Evolutionary conservation across 345 rosid genomes (phyloP).

Genomic region (Gossypium ekmanianum): DNA sequence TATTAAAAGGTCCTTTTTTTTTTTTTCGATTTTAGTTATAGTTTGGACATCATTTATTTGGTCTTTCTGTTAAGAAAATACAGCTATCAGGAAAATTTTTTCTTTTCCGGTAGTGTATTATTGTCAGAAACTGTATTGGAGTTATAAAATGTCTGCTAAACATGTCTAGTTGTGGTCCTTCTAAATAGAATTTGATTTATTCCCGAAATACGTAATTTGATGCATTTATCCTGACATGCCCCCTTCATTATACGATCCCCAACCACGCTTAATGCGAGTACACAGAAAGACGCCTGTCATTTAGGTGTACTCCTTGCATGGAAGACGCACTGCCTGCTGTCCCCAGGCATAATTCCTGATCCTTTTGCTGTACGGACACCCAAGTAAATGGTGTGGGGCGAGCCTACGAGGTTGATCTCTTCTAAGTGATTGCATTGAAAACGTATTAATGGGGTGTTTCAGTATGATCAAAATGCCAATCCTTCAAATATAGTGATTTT

Average conservation of each 20-base stretch:
- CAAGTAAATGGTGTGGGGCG: not conserved
- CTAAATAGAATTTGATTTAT: not conserved
- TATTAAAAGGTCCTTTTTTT: not conserved
- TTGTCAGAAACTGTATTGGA: constrained; percentile 13
- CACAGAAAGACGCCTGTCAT: no score
- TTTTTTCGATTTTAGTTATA: not conserved
- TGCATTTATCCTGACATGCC: no score
- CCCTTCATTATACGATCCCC: no score
- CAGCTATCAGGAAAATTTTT: not conserved
- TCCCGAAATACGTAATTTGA: not conserved
- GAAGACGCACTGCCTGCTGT: no score
- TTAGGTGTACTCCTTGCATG: no score
- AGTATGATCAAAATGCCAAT: constrained; percentile 4
- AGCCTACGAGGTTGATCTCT: not conserved
- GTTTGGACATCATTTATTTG: constrained; percentile 11
- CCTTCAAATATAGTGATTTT: no score
- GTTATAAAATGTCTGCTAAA: constrained; percentile 1
- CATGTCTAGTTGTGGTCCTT: not conserved
- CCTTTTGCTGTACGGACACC: not conserved
- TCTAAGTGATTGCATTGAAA: not conserved
- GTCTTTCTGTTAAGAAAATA: constrained; percentile 14
- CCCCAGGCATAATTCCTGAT: no score
- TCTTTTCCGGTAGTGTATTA: constrained; percentile 10
- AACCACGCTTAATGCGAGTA: no score
- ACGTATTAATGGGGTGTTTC: not conserved